Evolutionary conservation across 2,329 filamentous ascomycete species (phyloP).

Genomic region (Penicillium sp.): DNA sequence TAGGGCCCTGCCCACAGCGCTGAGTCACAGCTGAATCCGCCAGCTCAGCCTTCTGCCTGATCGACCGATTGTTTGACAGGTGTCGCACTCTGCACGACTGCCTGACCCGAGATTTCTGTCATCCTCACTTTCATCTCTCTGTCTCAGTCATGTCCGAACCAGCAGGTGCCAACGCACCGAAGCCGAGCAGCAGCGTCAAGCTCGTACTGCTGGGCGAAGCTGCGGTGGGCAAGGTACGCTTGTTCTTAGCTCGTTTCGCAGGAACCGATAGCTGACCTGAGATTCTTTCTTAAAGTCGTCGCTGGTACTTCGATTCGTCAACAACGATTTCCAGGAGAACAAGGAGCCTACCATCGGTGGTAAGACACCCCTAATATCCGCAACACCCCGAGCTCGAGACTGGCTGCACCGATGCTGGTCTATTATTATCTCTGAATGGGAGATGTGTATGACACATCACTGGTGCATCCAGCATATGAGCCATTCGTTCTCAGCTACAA

Average conservation of each 20-base stretch:
- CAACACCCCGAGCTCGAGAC: not conserved
- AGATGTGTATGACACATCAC: constrained; percentile 1
- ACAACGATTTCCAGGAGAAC: constrained; percentile 99
- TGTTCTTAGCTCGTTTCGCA: constrained; percentile 5
- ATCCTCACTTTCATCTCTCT: constrained; percentile 1
- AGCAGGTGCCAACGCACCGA: constrained; percentile 65
- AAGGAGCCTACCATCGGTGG: constrained; percentile 99
- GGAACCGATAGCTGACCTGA: constrained; percentile 11
- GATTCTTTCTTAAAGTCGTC: constrained; percentile 66
- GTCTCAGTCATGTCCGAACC: constrained; percentile 65
- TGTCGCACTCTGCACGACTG: constrained; percentile 29
- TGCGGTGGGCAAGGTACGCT: constrained; percentile 88
- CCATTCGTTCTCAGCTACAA: not conserved
- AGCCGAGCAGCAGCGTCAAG: constrained; percentile 99
- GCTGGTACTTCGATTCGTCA: constrained; percentile 95
- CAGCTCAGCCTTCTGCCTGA: constrained; percentile 28
- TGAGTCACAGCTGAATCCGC: constrained; percentile 21
- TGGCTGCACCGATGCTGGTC: not conserved
- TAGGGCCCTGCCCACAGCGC: constrained; percentile 19
- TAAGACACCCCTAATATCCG: constrained; percentile 42
- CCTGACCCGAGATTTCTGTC: constrained; percentile 20
- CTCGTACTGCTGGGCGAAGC: constrained; percentile 96
- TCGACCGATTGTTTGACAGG: constrained; percentile 19
- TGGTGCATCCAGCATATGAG: not conserved
- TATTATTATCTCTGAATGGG: not conserved